These are phyloP conservation scores for Hyphopichia khmerensis DNA, from an alignment of 1,139 yeast genomes.

Conservation along the genomic window DNA sequence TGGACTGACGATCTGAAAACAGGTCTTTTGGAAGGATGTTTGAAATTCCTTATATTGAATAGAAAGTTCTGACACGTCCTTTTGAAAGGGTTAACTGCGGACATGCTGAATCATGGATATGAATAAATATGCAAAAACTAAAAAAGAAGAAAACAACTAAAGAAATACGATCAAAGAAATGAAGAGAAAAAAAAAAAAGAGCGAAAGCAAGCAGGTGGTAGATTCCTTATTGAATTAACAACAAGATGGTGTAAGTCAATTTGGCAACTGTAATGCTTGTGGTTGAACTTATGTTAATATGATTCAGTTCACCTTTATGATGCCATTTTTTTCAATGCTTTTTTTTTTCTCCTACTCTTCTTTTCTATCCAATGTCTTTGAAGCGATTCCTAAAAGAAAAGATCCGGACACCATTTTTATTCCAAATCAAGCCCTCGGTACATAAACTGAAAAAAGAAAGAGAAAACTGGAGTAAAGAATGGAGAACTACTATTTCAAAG, in stretches of 20 bases:
- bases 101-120: slow-evolving; percentile 9
- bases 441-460: too few species aligned
- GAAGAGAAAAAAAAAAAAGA: not conserved
- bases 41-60: slow-evolving; percentile 19
- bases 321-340: too few species aligned
- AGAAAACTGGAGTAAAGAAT: not conserved
- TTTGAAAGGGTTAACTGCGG: slow-evolving; percentile 21
- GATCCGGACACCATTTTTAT: too few species aligned
- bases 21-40: slow-evolving; percentile 15
- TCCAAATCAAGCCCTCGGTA: too few species aligned
- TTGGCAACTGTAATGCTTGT: too few species aligned
- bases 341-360: too few species aligned
- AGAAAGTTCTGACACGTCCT: slow-evolving; percentile 18
- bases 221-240: not conserved
- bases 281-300: too few species aligned
- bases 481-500: not conserved
- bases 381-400: too few species aligned
- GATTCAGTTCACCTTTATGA: too few species aligned
- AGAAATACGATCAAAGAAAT: not conserved
- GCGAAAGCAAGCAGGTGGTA: not conserved
- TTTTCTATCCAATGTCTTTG: too few species aligned
- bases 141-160: not conserved
- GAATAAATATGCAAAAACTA: not conserved
- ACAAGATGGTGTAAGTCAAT: not conserved
- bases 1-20: slow-evolving; percentile 20